These are phyloP conservation scores for Vicia sativa DNA, from an alignment of 306 rosid species.

Conservation along the genomic window DNA sequence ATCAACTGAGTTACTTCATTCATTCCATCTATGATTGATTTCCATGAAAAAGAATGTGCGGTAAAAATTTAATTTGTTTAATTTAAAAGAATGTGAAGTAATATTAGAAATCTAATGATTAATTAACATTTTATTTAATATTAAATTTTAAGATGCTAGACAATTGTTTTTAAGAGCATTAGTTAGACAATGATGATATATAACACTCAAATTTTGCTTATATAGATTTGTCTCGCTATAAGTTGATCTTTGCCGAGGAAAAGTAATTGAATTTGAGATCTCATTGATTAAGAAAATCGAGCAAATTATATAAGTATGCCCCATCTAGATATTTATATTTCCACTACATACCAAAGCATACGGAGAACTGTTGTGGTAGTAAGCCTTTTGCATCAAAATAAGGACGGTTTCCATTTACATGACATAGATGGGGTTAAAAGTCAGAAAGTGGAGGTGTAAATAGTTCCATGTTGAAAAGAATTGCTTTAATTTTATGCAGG, in stretches of 20 bases:
- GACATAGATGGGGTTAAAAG: constrained; percentile 25
- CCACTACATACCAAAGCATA: constrained; percentile 20
- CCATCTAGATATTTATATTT: constrained; percentile 16
- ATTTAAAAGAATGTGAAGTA: no score
- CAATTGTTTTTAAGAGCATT: no score
- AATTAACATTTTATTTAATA: no score
- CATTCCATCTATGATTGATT: no score
- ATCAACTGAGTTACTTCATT: no score
- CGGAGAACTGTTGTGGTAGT: constrained; percentile 27
- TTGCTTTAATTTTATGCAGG: constrained; percentile 15
- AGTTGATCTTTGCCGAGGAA: not conserved
- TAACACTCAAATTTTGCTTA: not conserved
- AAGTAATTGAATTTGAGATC: constrained; percentile 34
- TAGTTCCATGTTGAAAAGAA: not conserved
- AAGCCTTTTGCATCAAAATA: not conserved
- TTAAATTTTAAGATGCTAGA: no score
- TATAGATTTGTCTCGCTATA: constrained; percentile 1
- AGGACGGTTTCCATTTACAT: constrained; percentile 33
- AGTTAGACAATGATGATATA: not conserved
- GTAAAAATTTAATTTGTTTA: no score
- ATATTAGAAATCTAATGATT: no score
- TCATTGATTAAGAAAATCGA: constrained; percentile 42
- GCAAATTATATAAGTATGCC: constrained; percentile 33
- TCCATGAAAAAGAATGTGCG: no score
- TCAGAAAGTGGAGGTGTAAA: constrained; percentile 37